Base-by-base conservation (phyloP, 148 eudicot genomes). In the Bassia scoparia region DNA sequence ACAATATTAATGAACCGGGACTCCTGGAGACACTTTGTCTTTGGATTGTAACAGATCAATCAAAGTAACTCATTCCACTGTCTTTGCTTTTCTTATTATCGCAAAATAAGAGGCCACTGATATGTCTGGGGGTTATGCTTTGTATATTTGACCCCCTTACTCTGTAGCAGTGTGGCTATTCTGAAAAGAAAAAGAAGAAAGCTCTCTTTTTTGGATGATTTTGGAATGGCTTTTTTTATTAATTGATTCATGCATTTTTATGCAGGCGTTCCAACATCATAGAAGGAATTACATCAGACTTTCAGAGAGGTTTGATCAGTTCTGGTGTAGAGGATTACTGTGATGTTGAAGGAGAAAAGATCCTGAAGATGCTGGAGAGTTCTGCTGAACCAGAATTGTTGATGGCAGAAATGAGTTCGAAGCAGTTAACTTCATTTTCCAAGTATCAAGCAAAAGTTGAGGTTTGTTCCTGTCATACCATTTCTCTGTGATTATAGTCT, bases 381-480 rank as follows among this genome's bases (percentile, higher is more conserved):
- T 85, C 90, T 77, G 97, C 93, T 73, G 98, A 91, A 75, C 98
- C 98, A 46, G 98, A 94, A 81, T 69, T 89, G 49, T 33, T 94
- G 72, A 94, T 94, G 98, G 97, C 96, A 21, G 97, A 81, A 75
- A 91, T 95, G 96, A 95, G 89, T 81, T 75, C 87, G 60, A 89
- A 91, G 75, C 87, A 95, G 83, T 83, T 91, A 50, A 80, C 80
- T 71, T 82, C 88, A 59, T 87, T 88, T 84, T 67, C 91, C 69
- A 70, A 76, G 46, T 91, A 89, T 74, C 83, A 77, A 83, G 88
- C 83, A 73, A 95, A 91, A 80, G 24, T 86, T 50, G 90, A 91
- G 97, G 98, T 94, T 76, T 23, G 74, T 76, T 60, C 64, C 38
- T 24, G 49, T 54, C 49, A 27, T 67, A 43, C 60, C 49, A 27